Percentiles rank a stretch among this genome's conserved stretches.
These are phyloP conservation scores for Hepatocystis sp. DNA, from an alignment of 169 alveolate genomes.

Conservation along the genomic window DNA sequence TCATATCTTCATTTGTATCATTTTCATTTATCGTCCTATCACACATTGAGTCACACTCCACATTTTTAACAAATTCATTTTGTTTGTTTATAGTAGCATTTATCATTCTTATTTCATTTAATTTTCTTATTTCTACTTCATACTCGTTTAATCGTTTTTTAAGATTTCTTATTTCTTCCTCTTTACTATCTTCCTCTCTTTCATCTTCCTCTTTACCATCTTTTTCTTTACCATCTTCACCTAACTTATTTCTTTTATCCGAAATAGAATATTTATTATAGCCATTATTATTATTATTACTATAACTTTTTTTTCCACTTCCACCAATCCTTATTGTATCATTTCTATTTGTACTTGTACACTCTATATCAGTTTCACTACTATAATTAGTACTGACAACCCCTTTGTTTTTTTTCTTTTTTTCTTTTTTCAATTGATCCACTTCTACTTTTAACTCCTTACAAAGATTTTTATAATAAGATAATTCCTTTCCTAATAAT, in stretches of 20 bases:
- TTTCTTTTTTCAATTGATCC: conserved; percentile 6
- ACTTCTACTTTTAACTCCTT: conserved; percentile 52
- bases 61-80: neutral
- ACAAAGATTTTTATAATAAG: conserved; percentile 65
- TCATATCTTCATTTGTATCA: neutral
- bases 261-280: neutral
- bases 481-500: conserved; percentile 58
- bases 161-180: conserved; percentile 27
- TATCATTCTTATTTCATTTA: conserved; percentile 39
- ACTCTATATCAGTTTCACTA: too few relatives aligned
- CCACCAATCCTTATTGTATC: too few relatives aligned
- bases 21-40: conserved; percentile 25
- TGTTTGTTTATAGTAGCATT: conserved; percentile 19
- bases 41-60: neutral
- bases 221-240: neutral
- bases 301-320: too few relatives aligned
- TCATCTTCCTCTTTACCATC: neutral
- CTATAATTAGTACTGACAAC: too few relatives aligned
- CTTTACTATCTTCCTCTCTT: conserved; percentile 5
- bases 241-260: neutral
- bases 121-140: conserved; percentile 55
- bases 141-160: conserved; percentile 38
- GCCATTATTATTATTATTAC: neutral
- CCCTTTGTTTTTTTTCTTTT: too few relatives aligned
- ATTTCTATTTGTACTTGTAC: too few relatives aligned